phyloP scores from a whole-genome alignment of 352 stramenopile species.

The Aphanomyces stellatus region DNA sequence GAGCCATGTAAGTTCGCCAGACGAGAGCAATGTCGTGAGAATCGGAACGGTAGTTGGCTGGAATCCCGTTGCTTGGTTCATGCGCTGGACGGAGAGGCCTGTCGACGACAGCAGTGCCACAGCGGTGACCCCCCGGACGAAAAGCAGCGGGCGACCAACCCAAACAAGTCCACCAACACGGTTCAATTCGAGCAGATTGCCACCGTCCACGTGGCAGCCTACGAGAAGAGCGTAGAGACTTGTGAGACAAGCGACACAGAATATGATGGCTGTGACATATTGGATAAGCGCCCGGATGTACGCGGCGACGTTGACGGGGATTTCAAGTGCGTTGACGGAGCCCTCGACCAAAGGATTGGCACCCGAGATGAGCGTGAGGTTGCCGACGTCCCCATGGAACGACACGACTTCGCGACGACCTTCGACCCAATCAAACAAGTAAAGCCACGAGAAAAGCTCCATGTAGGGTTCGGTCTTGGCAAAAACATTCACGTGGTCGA shows the following conservation, averaged over 20 bases:
- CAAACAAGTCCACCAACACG: conserved; percentile 1
- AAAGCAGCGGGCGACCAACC: conserved; percentile 8
- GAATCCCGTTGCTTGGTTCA: background rate
- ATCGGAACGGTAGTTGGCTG: background rate
- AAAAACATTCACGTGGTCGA: no score
- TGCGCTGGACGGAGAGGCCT: background rate
- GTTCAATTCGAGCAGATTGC: conserved; percentile 13
- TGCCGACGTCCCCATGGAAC: background rate
- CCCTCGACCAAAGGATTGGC: background rate
- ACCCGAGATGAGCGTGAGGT: background rate
- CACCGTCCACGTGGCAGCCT: background rate
- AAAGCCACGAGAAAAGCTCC: conserved; percentile 1
- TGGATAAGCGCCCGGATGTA: background rate
- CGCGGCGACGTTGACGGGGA: background rate
- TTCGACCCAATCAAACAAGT: conserved; percentile 3
- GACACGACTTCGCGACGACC: conserved; percentile 4
- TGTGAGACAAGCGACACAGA: background rate
- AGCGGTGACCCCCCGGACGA: background rate
- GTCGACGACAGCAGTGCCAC: background rate
- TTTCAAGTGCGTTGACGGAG: background rate
- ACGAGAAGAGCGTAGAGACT: background rate
- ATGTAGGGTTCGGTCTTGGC: no score
- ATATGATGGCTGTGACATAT: background rate
- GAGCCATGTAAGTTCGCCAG: conserved; percentile 14
- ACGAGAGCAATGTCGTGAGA: background rate